Evolutionary conservation across 2,329 filamentous ascomycete species (phyloP), one percentile per base, ranked within the genome.

Genomic region (Alternaria burnsii): DNA sequence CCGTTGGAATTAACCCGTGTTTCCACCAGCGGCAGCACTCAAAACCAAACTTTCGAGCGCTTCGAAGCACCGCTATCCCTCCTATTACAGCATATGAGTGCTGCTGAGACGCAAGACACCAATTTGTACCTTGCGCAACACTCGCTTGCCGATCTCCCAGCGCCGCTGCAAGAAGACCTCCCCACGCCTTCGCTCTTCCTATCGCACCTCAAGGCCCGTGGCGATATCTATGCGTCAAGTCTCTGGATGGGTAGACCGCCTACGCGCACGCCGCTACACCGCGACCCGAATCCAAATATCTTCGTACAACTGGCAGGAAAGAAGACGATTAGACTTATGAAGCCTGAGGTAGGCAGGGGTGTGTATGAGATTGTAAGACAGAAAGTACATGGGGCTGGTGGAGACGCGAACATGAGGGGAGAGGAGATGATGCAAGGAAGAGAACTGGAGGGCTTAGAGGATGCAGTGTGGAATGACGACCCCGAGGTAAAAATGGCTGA

Each of bases 231-330:
- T 75, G 87, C 85, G 69, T 89, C 91, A 0, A 96, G 91, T 69
- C 82, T 98, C 43, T 99, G 94, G 94, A 85, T 98, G 12, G 95
- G 95, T 1, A 83, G 90, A 14, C 88, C 93, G 40, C 93, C 93
- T 0, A 97, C 94, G 0, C 93, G 93, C 69, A 97, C 95, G 0
- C 93, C 95, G 4, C 82, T 97, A 3, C 95, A 99, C 78, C 87
- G 91, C 55, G 95, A 99, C 72, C 95, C 95, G 0, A 98, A 98
- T 71, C 93, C 93, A 0, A 99, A 99, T 74, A 71, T 97, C 0
- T 97, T 98, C 75, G 87, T 92, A 46, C 95, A 99, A 78, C 78
- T 98, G 12, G 87, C 87, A 16, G 88, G 92, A 4, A 78, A 74
- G 52, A 99, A 99, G 78, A 76, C 81, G 0, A 82, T 97, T 16